These are phyloP conservation scores for Lantana camara DNA, from an alignment of 257 asterid species.

Conservation along the genomic window DNA sequence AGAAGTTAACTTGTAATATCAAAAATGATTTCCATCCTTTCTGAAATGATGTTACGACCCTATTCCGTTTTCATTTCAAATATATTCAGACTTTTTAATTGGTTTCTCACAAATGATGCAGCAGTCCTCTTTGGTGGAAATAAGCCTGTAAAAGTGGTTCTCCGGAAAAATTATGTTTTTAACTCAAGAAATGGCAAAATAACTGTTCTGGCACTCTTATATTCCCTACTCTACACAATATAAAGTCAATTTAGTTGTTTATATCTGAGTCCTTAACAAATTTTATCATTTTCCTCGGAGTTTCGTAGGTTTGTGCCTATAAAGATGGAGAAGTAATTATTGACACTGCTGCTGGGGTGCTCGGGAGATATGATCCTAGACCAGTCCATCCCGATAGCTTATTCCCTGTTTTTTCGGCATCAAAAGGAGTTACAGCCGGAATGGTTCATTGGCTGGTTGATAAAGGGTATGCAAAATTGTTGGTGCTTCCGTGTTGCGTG, in stretches of 20 bases:
- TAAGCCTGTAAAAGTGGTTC: constrained; percentile 9
- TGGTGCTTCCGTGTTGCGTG: constrained; percentile 21
- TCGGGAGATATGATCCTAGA: constrained; percentile 97
- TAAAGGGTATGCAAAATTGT: constrained; percentile 63
- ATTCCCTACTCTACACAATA: neutral
- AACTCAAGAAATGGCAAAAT: neutral
- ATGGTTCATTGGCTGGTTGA: constrained; percentile 95
- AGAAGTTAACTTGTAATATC: constrained; percentile 7
- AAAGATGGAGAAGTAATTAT: constrained; percentile 95
- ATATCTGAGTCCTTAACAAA: constrained; percentile 11
- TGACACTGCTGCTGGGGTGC: constrained; percentile 96
- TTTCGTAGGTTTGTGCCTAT: constrained; percentile 87
- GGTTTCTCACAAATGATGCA: constrained; percentile 1
- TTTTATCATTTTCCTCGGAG: constrained; percentile 8
- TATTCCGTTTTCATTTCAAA: neutral
- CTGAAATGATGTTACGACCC: constrained; percentile 13
- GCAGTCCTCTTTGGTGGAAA: neutral
- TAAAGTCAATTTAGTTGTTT: constrained; percentile 12
- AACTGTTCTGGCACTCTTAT: constrained; percentile 5
- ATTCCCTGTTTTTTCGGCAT: constrained; percentile 88
- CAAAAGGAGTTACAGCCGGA: constrained; percentile 94
- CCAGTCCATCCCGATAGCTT: constrained; percentile 98
- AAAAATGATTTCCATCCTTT: neutral
- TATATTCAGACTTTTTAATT: neutral
- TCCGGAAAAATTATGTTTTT: constrained; percentile 1